phyloP scores from a whole-genome alignment of 768 basidiomycete genomes.

The Boletus eberwhitei region DNA sequence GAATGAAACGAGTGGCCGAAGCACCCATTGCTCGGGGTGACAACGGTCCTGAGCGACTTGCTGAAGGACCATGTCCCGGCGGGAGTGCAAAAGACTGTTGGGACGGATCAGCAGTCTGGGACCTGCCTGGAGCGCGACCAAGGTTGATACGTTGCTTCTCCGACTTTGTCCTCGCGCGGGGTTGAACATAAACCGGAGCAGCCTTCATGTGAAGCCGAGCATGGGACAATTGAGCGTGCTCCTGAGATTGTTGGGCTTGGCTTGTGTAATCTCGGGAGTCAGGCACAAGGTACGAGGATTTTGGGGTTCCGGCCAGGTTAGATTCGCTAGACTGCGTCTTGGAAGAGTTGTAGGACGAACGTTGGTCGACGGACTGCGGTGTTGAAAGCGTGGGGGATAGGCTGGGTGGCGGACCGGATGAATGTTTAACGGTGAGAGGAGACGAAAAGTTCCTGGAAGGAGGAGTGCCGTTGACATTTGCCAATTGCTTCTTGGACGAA shows the following conservation, averaged over 20 bases:
- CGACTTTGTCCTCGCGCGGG: slow-evolving; percentile 40
- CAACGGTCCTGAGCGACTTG: slow-evolving; percentile 47
- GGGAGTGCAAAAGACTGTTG: slow-evolving; percentile 41
- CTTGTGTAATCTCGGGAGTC: slow-evolving; percentile 15
- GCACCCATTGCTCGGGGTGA: slow-evolving; percentile 69
- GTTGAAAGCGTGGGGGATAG: slow-evolving; percentile 54
- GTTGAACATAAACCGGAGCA: slow-evolving; percentile 23
- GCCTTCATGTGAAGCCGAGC: slow-evolving; percentile 20
- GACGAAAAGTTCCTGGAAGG: slow-evolving; percentile 31
- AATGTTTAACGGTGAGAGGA: slow-evolving; percentile 21
- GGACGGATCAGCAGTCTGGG: slow-evolving; percentile 32
- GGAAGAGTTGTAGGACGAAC: slow-evolving; percentile 78
- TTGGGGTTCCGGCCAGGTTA: slow-evolving; percentile 36
- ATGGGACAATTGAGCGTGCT: slow-evolving; percentile 7
- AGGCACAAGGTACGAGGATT: slow-evolving; percentile 30
- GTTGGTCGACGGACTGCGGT: slow-evolving; percentile 51
- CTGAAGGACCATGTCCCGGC: slow-evolving; percentile 25
- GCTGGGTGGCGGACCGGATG: slow-evolving; percentile 38
- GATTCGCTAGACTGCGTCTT: slow-evolving; percentile 75
- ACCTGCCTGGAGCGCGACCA: slow-evolving; percentile 37
- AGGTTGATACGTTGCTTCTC: slow-evolving; percentile 46
- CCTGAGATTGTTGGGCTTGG: slow-evolving; percentile 12
- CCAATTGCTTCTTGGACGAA: slow-evolving; percentile 56
- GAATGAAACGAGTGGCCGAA: slow-evolving; percentile 83
- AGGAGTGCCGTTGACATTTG: slow-evolving; percentile 36